These are phyloP conservation scores for Cryptococcus sp. DNA, from an alignment of 1,284 basidiomycete species.

Conservation along the genomic window DNA sequence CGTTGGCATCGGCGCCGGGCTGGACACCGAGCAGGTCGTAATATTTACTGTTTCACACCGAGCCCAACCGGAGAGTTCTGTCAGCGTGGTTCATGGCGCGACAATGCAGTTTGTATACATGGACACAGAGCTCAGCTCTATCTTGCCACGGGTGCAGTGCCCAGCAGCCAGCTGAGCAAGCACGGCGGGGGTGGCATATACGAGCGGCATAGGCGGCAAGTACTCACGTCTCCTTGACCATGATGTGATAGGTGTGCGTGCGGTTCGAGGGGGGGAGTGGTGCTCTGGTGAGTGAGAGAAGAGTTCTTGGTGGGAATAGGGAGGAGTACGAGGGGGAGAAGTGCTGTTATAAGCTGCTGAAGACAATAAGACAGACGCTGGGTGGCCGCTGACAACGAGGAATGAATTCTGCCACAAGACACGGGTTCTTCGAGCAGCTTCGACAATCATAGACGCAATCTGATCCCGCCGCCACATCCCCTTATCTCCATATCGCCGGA, in stretches of 20 bases:
- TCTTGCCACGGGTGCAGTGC: not conserved
- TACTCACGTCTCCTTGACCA: slow-evolving; percentile 52
- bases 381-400: no score
- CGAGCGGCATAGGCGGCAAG: not conserved
- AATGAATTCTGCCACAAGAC: no score
- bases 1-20: slow-evolving; percentile 70
- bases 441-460: not conserved
- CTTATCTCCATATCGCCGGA: slow-evolving; percentile 7
- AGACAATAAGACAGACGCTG: not conserved
- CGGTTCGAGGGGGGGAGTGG: not conserved
- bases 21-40: slow-evolving; percentile 81
- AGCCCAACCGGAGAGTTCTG: not conserved
- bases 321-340: not conserved
- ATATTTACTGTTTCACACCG: slow-evolving; percentile 70
- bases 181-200: not conserved
- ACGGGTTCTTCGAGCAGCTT: not conserved
- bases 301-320: no score
- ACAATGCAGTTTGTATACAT: no score
- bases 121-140: not conserved
- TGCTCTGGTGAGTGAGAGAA: not conserved
- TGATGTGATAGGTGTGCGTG: slow-evolving; percentile 22
- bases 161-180: not conserved
- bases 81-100: not conserved
- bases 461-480: not conserved
- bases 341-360: not conserved